phyloP scores from a whole-genome alignment of 768 basidiomycete species.

The Multifurca ochricompacta region DNA sequence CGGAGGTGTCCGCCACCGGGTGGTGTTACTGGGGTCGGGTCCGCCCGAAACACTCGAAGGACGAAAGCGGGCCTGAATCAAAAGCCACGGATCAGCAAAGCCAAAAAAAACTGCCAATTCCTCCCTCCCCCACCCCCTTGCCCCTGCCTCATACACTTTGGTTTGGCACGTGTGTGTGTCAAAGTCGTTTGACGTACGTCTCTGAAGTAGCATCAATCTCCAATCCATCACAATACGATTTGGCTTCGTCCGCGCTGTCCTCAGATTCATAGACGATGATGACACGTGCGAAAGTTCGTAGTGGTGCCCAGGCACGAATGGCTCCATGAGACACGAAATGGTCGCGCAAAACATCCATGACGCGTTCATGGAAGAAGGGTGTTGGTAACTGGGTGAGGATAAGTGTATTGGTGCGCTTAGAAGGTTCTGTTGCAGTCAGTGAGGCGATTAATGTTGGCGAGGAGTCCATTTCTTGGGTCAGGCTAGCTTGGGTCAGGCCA shows the following conservation, averaged over 20 bases:
- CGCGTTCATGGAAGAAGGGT: conserved; percentile 65
- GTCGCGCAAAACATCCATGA: conserved; percentile 54
- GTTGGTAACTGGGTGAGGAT: conserved; percentile 72
- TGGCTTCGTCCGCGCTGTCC: conserved; percentile 59
- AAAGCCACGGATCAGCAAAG: neutral
- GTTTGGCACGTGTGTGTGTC: neutral
- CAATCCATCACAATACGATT: conserved; percentile 56
- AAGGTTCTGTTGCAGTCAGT: conserved; percentile 8
- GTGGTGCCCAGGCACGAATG: conserved; percentile 87
- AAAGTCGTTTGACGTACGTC: conserved; percentile 29
- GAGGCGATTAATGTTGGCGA: conserved; percentile 1
- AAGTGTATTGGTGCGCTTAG: conserved; percentile 69
- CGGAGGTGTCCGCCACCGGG: conserved; percentile 35
- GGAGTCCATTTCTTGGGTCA: conserved; percentile 2
- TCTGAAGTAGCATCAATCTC: conserved; percentile 48
- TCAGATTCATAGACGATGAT: conserved; percentile 69
- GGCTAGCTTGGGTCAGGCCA: too few species aligned
- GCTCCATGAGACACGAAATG: conserved; percentile 75
- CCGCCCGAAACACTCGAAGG: conserved; percentile 66
- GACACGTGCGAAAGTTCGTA: conserved; percentile 73
- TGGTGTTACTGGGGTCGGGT: conserved; percentile 46
- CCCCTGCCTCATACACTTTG: too few species aligned
- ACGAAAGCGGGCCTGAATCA: conserved; percentile 39
- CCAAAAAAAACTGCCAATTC: neutral
- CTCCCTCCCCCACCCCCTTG: too few species aligned